Base-by-base conservation (phyloP, 2,329 filamentous ascomycete genomes). In the Emydomyces testavorans region DNA sequence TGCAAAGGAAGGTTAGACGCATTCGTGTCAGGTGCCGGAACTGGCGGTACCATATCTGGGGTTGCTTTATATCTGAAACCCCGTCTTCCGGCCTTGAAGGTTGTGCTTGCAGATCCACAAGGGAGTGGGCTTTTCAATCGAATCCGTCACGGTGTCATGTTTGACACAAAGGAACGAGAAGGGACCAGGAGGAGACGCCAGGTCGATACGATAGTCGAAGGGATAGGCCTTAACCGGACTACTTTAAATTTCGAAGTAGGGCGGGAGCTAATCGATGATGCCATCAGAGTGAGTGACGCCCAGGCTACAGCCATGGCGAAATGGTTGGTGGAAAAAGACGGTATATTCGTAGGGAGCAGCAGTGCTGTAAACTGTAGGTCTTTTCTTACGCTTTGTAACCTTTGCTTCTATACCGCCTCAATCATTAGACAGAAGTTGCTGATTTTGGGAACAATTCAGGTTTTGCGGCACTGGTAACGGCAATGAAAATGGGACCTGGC, bases 161-260 rank as follows among this genome's bases (percentile, higher is more conserved):
- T 95, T 67, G 84, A 88, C 51, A 60, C 76, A 0, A 93, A 85
- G 24, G 92, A 98, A 68, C 78, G 77, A 54, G 92, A 98, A 71
- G 92, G 92, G 3, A 96, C 90, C 10, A 75, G 92, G 11, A 76
- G 93, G 41, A 75, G 92, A 50, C 81, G 85, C 58, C 93, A 98
- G 67, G 87, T 98, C 45, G 93, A 98, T 69, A 89, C 83, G 3
- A 86, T 98, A 54, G 87, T 98, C 23, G 93, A 98, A 67, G 92
- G 92, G 1, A 86, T 98, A 54, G 92, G 92, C 1, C 85, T 96
- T 65, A 98, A 94, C 62, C 81, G 92, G 1, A 75, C 94, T n/a
- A 98, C 92, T 1, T 77, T 80, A 46, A 98, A 96, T 64, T 92
- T 98, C 54, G 85, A 94, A 62, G 82, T 81, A 23, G 92, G 90